Conservation (phyloP, 768 basidiomycete species). For the Mycena pura region DNA sequence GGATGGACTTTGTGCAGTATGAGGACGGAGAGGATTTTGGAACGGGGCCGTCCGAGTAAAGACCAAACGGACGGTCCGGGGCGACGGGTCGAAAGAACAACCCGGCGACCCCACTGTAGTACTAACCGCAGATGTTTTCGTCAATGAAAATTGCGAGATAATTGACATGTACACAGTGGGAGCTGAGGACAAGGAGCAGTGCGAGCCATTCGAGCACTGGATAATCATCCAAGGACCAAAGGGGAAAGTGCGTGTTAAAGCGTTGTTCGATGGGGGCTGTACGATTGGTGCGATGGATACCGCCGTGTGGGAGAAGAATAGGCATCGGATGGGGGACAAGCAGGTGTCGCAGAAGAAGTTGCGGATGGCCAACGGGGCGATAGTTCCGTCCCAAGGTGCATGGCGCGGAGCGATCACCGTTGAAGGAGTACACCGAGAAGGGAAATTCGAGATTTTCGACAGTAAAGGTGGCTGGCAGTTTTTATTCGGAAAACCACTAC, state of each 20-base stretch:
- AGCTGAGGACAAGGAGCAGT: neutral
- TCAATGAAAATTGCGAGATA: constrained; percentile 1
- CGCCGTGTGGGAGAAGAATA: too few relatives aligned
- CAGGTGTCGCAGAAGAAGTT: too few relatives aligned
- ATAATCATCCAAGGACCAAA: constrained; percentile 14
- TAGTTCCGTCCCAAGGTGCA: constrained; percentile 26
- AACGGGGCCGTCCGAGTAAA: constrained; percentile 32
- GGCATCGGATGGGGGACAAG: too few relatives aligned
- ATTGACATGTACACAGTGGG: constrained; percentile 5
- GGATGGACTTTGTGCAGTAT: constrained; percentile 8
- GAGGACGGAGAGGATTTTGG: constrained; percentile 31
- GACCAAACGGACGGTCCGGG: constrained; percentile 9
- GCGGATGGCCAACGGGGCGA: constrained; percentile 40
- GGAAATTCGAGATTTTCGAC: constrained; percentile 31
- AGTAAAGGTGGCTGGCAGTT: constrained; percentile 24
- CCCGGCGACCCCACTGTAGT: constrained; percentile 5
- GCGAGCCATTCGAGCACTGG: neutral
- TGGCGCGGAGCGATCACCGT: constrained; percentile 29
- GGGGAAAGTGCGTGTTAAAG: too few relatives aligned
- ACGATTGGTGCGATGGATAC: too few relatives aligned
- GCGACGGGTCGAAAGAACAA: neutral
- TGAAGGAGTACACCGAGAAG: neutral
- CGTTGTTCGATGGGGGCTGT: too few relatives aligned
- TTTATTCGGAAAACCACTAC: constrained; percentile 26
- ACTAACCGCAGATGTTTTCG: neutral